Evolutionary conservation across 2,329 filamentous ascomycete genomes (phyloP).

Genomic region (Fonsecaea multimorphosa): DNA sequence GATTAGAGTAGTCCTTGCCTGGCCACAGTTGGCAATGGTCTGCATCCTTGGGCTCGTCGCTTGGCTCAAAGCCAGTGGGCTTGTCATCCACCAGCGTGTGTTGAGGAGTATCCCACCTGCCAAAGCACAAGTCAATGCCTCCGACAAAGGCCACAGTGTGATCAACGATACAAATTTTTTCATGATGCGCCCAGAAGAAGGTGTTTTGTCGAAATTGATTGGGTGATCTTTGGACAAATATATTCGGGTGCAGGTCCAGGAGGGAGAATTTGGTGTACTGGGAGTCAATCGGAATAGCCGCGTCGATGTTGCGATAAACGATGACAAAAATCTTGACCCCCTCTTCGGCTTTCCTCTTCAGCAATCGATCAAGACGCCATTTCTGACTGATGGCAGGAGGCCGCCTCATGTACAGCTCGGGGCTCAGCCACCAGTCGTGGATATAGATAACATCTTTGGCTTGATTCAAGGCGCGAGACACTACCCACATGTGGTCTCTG

Average conservation of each 20-base stretch:
- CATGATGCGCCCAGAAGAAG: slow-evolving; percentile 99
- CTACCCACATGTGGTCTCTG: slow-evolving; percentile 99
- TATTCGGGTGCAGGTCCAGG: slow-evolving; percentile 91
- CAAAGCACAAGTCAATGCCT: slow-evolving; percentile 95
- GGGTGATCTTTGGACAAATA: slow-evolving; percentile 93
- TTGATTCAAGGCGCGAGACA: slow-evolving; percentile 94
- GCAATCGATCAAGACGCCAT: slow-evolving; percentile 89
- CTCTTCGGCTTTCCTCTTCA: slow-evolving; percentile 92
- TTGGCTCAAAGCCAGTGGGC: slow-evolving; percentile 87
- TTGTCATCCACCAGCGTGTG: slow-evolving; percentile 92
- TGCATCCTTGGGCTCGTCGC: slow-evolving; percentile 78
- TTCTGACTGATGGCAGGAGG: slow-evolving; percentile 96
- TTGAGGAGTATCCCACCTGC: slow-evolving; percentile 94
- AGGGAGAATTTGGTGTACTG: slow-evolving; percentile 98
- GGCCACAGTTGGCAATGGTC: slow-evolving; percentile 97
- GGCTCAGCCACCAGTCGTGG: slow-evolving; percentile 98
- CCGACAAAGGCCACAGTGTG: slow-evolving; percentile 95
- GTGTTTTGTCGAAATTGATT: slow-evolving; percentile 99
- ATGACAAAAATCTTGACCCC: slow-evolving; percentile 98
- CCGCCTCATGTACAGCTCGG: slow-evolving; percentile 91
- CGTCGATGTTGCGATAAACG: slow-evolving; percentile 96
- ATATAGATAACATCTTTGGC: slow-evolving; percentile 98
- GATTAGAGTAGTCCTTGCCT: slow-evolving; percentile 98
- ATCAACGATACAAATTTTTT: slow-evolving; percentile 96
- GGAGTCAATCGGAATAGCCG: slow-evolving; percentile 95